phyloP scores from a whole-genome alignment of 2,329 filamentous ascomycete genomes.

The Aspergillus glaucus region DNA sequence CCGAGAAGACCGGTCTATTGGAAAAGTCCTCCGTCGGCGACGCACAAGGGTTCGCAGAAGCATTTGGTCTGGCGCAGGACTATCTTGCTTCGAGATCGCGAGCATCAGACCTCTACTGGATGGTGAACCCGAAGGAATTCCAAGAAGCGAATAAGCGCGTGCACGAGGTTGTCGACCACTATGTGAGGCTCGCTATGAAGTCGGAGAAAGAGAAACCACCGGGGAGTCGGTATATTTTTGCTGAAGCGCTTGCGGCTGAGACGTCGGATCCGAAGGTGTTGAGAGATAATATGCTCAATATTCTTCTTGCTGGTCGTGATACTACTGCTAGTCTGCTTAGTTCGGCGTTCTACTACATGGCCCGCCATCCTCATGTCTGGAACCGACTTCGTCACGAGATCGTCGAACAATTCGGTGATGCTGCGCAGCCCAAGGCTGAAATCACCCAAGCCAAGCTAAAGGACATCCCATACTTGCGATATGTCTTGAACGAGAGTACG shows the following conservation, averaged over 20 bases:
- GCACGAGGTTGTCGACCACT: constrained; percentile 45
- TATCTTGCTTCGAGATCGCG: constrained; percentile 24
- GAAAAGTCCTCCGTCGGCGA: constrained; percentile 24
- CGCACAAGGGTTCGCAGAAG: constrained; percentile 29
- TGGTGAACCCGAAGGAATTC: constrained; percentile 36
- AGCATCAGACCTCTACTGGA: constrained; percentile 31
- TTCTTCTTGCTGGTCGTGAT: constrained; percentile 48
- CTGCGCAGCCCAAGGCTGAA: constrained; percentile 24
- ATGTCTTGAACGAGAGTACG: constrained; percentile 33
- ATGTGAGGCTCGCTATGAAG: constrained; percentile 40
- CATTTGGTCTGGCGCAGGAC: constrained; percentile 31
- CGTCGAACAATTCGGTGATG: constrained; percentile 38
- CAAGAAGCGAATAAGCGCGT: constrained; percentile 35
- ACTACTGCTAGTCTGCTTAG: constrained; percentile 45
- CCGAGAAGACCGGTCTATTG: constrained; percentile 47
- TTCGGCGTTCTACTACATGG: constrained; percentile 44
- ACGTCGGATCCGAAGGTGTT: constrained; percentile 43
- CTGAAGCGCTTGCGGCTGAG: constrained; percentile 42
- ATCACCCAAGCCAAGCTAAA: constrained; percentile 42
- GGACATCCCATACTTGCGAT: constrained; percentile 34
- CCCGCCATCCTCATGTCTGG: constrained; percentile 33
- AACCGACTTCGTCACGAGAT: constrained; percentile 30
- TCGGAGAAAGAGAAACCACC: constrained; percentile 24
- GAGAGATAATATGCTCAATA: constrained; percentile 45
- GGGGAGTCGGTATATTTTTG: constrained; percentile 43